Evolutionary conservation across 2,329 filamentous ascomycete genomes (phyloP), one percentile per base, ranked within the genome.

Genomic region (Davidsoniella australis): DNA sequence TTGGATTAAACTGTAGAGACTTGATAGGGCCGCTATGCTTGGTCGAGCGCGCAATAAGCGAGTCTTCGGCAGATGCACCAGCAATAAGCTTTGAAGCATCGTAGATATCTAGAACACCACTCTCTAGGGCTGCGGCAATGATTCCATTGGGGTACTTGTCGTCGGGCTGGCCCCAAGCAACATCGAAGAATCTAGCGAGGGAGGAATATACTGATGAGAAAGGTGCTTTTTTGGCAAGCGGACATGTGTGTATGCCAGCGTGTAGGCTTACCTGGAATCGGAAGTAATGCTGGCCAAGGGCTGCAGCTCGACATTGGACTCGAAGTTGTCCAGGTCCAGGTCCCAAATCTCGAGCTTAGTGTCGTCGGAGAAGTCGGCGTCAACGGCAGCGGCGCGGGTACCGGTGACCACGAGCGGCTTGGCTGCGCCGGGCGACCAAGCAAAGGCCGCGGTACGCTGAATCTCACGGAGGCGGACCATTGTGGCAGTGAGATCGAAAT

Each of bases 401-500:
- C 91, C 91, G 24, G 91, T 98, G 53, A 86, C 89, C 56, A 98
- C 72, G 57, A 94, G 72, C 58, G 89, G 87, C 57, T 80, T 78
- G 38, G 76, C 75, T 46, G 85, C 69, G 58, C 80, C 84, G 23
- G 88, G 83, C 57, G 86, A 94, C 89, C 91, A 98, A 61, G 91
- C 86, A 66, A 98, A 98, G 60, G 89, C 84, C 65, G 89, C 91
- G 60, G 91, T 98, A 68, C 91, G 80, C 64, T 87, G 85, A 62
- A 98, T 93, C 72, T 96, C 88, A 73, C 89, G 80, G 66, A 96
- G 74, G 69, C 87, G 85, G 67, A 95, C 89, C 91, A 98, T 98
- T 65, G 58, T 68, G 62, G 38, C 8, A n/a, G 16, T 40, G 5
- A 12, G 18, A 39, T 16, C 8, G 37, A 14, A 23, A 36, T 23